Conservation (phyloP, 257 asterid species). For the Leonotis leonurus region DNA sequence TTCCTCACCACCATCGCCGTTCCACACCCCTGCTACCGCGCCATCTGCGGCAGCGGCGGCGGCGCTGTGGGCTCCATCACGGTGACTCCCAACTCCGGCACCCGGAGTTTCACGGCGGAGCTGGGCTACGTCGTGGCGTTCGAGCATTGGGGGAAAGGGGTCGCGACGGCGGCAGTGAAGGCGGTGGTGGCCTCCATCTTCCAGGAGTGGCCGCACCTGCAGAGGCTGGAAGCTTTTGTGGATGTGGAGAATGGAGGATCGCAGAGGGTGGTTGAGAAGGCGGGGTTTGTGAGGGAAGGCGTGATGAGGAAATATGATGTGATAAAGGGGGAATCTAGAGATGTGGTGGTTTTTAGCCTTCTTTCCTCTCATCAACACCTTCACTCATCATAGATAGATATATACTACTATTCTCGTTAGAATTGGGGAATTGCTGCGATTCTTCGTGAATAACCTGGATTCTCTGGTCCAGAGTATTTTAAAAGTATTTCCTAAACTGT, state of each 20-base stretch:
- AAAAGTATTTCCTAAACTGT: no score
- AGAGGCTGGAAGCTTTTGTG: constrained; percentile 44
- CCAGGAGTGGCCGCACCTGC: constrained; percentile 29
- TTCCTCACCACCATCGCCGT: constrained; percentile 29
- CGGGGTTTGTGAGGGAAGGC: constrained; percentile 40
- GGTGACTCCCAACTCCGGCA: constrained; percentile 36
- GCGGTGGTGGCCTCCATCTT: constrained; percentile 29
- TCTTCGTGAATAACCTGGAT: no score
- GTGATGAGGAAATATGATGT: constrained; percentile 24
- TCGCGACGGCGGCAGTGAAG: constrained; percentile 35
- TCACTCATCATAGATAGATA: no score
- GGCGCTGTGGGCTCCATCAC: constrained; percentile 44
- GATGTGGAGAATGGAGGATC: constrained; percentile 36
- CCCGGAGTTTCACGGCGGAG: constrained; percentile 30
- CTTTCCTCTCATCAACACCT: constrained; percentile 10
- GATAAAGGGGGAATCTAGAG: neutral
- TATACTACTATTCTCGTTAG: no score
- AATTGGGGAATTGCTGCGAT: no score
- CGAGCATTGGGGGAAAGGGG: constrained; percentile 51
- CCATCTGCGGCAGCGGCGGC: constrained; percentile 26
- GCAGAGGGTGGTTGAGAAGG: constrained; percentile 46
- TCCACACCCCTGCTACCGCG: constrained; percentile 36
- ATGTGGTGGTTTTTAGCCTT: constrained; percentile 32
- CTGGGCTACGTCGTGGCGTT: constrained; percentile 42
- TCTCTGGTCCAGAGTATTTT: no score